Conservation (phyloP, 441 rosid species). For the Pelargonium hybrid region DNA sequence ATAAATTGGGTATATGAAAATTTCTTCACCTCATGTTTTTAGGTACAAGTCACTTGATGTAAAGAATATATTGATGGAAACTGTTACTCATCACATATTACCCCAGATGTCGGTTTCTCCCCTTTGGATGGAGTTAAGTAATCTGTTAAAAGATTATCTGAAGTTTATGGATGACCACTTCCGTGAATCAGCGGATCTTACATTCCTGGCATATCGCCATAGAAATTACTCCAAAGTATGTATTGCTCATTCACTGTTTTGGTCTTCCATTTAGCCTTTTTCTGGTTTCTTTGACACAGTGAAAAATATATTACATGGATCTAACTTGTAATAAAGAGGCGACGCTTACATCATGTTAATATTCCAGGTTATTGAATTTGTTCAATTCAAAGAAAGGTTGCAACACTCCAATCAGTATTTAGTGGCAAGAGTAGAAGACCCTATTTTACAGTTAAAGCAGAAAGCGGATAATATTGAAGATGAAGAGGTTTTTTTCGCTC, state of each 20-base stretch:
- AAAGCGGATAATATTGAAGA: slow-evolving; percentile 62
- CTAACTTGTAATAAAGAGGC: neutral
- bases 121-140: slow-evolving; percentile 59
- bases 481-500: slow-evolving; percentile 49
- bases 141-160: slow-evolving; percentile 77
- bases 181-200: slow-evolving; percentile 94
- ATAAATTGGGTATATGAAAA: slow-evolving; percentile 12
- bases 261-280: neutral
- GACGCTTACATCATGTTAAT: slow-evolving; percentile 12
- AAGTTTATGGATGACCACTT: slow-evolving; percentile 98
- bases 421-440: slow-evolving; percentile 59
- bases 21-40: slow-evolving; percentile 14
- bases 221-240: slow-evolving; percentile 94
- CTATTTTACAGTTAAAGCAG: slow-evolving; percentile 73
- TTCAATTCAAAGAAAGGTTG: slow-evolving; percentile 81
- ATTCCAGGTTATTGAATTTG: slow-evolving; percentile 89
- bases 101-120: slow-evolving; percentile 83
- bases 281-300: neutral
- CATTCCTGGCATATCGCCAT: slow-evolving; percentile 95
- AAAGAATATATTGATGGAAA: slow-evolving; percentile 95
- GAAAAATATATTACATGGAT: neutral
- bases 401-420: slow-evolving; percentile 77
- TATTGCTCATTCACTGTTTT: slow-evolving; percentile 1
- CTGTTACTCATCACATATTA: slow-evolving; percentile 77
- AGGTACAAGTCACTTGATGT: slow-evolving; percentile 94